Evolutionary conservation across 2,329 filamentous ascomycete genomes (phyloP).

Genomic region (Albophoma yamanashiensis): DNA sequence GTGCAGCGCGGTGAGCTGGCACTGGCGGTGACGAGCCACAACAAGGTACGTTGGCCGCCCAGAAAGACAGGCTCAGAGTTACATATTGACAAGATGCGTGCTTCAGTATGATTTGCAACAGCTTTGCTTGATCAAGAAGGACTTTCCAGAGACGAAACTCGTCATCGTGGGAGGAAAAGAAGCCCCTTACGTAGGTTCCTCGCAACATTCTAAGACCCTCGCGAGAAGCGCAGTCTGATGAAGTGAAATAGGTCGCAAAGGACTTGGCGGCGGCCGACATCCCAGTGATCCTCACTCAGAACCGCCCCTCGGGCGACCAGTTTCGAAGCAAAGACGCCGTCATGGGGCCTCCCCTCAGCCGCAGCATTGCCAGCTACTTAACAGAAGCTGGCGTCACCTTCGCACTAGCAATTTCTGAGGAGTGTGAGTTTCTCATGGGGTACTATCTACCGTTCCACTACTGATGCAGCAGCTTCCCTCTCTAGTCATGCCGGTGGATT

Average conservation of each 20-base stretch:
- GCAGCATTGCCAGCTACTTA: slow-evolving; percentile 25
- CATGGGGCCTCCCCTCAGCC: slow-evolving; percentile 29
- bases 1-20: slow-evolving; percentile 26
- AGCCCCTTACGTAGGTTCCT: not conserved
- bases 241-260: not conserved
- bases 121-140: not conserved
- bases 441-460: not conserved
- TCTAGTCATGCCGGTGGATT: not conserved
- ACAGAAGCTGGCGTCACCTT: slow-evolving; percentile 27
- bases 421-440: not conserved
- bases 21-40: slow-evolving; percentile 26
- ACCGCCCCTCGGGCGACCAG: not conserved
- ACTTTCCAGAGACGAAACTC: not conserved
- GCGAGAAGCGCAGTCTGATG: not conserved
- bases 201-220: not conserved
- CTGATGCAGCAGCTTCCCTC: not conserved
- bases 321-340: slow-evolving; percentile 11
- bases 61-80: slow-evolving; percentile 8
- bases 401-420: slow-evolving; percentile 10
- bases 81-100: not conserved
- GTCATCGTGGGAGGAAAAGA: not conserved
- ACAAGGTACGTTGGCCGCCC: slow-evolving; percentile 27
- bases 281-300: not conserved
- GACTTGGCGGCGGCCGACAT: not conserved
- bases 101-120: not conserved